Percentiles rank a stretch among this genome's conserved stretches.
Evolutionary conservation across 2,329 filamentous ascomycete species (phyloP).

Genomic region (Colletotrichum camelliae): DNA sequence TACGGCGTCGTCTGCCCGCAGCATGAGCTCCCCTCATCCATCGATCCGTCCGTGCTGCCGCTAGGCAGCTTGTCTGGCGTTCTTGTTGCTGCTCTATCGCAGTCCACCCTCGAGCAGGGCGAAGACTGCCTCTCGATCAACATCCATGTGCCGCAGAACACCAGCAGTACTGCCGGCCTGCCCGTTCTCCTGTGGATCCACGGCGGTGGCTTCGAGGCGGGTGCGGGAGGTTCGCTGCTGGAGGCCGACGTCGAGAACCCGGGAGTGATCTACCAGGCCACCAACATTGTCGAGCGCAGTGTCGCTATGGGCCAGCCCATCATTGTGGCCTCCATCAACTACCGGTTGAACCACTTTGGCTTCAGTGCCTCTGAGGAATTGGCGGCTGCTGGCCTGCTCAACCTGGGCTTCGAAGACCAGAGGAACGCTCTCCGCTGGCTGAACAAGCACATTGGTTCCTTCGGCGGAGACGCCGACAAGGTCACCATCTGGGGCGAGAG

Average conservation of each 20-base stretch:
- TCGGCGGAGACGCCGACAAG: background rate
- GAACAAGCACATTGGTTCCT: background rate
- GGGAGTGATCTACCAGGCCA: background rate
- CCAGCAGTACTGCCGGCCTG: background rate
- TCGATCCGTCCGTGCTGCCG: background rate
- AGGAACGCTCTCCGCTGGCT: background rate
- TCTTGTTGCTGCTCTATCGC: background rate
- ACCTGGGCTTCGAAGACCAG: background rate
- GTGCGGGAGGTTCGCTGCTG: background rate
- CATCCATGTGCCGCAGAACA: background rate
- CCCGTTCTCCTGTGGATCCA: constrained; percentile 6
- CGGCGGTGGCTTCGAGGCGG: constrained; percentile 18
- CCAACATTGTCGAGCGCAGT: background rate
- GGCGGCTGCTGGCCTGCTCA: background rate
- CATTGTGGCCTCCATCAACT: constrained; percentile 36
- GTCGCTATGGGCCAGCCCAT: constrained; percentile 1
- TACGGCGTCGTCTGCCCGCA: background rate
- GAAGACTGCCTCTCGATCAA: background rate
- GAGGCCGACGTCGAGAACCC: background rate
- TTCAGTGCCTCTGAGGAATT: background rate
- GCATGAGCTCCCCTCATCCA: background rate
- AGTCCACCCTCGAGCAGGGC: background rate
- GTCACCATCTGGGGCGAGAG: background rate
- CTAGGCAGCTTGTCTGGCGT: background rate
- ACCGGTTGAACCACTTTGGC: background rate